These are phyloP conservation scores for Alnus glutinosa DNA, from an alignment of 306 rosid species.

Conservation along the genomic window DNA sequence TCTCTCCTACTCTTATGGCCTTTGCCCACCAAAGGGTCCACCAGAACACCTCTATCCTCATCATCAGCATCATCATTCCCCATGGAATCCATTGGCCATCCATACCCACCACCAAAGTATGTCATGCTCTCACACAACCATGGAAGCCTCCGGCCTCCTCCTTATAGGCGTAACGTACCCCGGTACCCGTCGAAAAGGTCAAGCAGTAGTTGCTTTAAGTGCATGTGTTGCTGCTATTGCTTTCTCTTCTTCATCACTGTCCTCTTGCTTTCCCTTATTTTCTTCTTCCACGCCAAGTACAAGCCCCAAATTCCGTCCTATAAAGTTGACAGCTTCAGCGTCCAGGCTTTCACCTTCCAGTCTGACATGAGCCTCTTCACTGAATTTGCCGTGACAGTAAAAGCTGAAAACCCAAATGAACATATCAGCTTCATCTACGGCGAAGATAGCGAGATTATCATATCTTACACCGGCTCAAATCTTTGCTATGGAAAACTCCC, in stretches of 20 bases:
- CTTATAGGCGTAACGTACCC: slow-evolving; percentile 17
- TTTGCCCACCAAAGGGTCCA: slow-evolving; percentile 5
- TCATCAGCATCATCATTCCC: not conserved
- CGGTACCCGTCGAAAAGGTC: slow-evolving; percentile 8
- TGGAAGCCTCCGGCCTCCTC: slow-evolving; percentile 29
- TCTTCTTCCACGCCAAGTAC: slow-evolving; percentile 1
- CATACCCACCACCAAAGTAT: slow-evolving; percentile 19
- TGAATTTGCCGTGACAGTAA: slow-evolving; percentile 26
- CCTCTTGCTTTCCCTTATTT: not conserved
- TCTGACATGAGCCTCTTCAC: slow-evolving; percentile 19
- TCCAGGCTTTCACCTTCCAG: slow-evolving; percentile 29
- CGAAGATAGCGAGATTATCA: slow-evolving; percentile 4
- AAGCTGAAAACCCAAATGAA: slow-evolving; percentile 49
- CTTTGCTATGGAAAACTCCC: slow-evolving; percentile 39
- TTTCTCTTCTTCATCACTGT: slow-evolving; percentile 32
- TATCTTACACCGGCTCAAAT: slow-evolving; percentile 30
- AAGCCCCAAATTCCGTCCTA: slow-evolving; percentile 42
- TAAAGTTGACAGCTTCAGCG: slow-evolving; percentile 26
- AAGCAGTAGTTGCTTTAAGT: slow-evolving; percentile 13
- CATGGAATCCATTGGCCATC: slow-evolving; percentile 15
- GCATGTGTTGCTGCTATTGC: slow-evolving; percentile 37
- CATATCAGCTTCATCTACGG: slow-evolving; percentile 38
- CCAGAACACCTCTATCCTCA: not conserved
- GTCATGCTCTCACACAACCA: slow-evolving; percentile 19
- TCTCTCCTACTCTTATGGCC: not conserved